Percentiles rank a stretch among this genome's conserved stretches.
These are phyloP conservation scores for Malania oleifera DNA, from an alignment of 164 flowering plant genomes.

Conservation along the genomic window DNA sequence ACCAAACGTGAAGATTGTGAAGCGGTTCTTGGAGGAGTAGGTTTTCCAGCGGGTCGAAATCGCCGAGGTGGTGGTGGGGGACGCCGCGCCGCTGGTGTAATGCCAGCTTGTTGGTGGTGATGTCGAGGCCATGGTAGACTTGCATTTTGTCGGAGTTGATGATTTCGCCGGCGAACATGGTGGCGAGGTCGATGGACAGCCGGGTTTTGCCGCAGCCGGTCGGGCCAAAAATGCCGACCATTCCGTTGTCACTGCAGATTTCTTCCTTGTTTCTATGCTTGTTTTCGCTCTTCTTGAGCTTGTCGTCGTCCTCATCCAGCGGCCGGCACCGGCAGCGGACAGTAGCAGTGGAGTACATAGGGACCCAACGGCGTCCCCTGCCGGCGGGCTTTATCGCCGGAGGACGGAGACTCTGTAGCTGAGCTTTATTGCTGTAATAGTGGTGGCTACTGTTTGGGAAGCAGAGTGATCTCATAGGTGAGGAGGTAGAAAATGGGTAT, in stretches of 20 bases:
- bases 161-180: conserved; percentile 45
- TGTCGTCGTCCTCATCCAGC: not conserved
- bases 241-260: conserved; percentile 20
- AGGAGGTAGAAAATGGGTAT: too few species aligned
- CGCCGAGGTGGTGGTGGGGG: conserved; percentile 72
- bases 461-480: too few species aligned
- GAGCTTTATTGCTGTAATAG: too few species aligned
- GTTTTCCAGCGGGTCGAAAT: conserved; percentile 39
- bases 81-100: conserved; percentile 38
- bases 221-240: conserved; percentile 69
- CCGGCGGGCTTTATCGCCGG: not conserved
- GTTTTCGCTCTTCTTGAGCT: too few species aligned
- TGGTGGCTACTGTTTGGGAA: too few species aligned
- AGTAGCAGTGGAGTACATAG: conserved; percentile 11
- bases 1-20: conserved; percentile 80
- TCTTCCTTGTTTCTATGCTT: too few species aligned
- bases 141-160: conserved; percentile 92
- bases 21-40: conserved; percentile 60
- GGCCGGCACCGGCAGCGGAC: conserved; percentile 7
- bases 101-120: conserved; percentile 78
- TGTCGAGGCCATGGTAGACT: conserved; percentile 63
- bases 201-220: conserved; percentile 78
- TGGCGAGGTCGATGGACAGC: conserved; percentile 64
- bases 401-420: not conserved
- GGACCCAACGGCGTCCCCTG: not conserved